Percentiles rank a stretch among this genome's conserved stretches.
phyloP scores from a whole-genome alignment of 2,329 filamentous ascomycete genomes.

The Ophiostoma perfectum region DNA sequence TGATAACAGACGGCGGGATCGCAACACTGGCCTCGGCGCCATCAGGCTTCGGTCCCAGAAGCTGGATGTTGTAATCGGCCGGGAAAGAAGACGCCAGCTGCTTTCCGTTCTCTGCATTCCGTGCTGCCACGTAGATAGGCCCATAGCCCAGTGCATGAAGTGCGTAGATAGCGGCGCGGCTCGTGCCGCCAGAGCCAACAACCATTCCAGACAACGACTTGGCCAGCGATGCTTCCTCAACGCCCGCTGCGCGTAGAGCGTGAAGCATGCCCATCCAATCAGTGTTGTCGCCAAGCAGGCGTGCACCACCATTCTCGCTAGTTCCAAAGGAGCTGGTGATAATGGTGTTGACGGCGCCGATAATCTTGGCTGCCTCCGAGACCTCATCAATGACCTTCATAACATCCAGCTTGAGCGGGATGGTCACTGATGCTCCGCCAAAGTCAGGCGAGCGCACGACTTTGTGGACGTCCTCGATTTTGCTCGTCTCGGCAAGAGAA shows the following conservation, averaged over 20 bases:
- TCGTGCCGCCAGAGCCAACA: slow-evolving; percentile 86
- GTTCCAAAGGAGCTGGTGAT: slow-evolving; percentile 51
- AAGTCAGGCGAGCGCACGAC: slow-evolving; percentile 69
- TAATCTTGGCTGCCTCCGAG: slow-evolving; percentile 69
- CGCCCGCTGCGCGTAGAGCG: slow-evolving; percentile 65
- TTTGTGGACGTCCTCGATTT: slow-evolving; percentile 53
- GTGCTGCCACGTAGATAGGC: slow-evolving; percentile 81
- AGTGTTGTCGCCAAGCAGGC: slow-evolving; percentile 82
- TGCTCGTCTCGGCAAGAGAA: slow-evolving; percentile 65
- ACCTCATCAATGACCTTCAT: slow-evolving; percentile 75
- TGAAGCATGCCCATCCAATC: slow-evolving; percentile 92
- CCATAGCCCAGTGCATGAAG: slow-evolving; percentile 76
- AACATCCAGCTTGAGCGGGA: slow-evolving; percentile 87
- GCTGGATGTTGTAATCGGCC: slow-evolving; percentile 60
- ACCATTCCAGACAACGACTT: slow-evolving; percentile 61
- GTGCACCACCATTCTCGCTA: slow-evolving; percentile 38
- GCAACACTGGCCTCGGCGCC: slow-evolving; percentile 42
- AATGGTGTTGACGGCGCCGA: slow-evolving; percentile 94
- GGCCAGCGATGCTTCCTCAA: slow-evolving; percentile 38
- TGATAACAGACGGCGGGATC: slow-evolving; percentile 61
- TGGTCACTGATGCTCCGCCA: slow-evolving; percentile 91
- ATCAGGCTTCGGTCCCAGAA: slow-evolving; percentile 47
- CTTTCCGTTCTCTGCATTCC: slow-evolving; percentile 63
- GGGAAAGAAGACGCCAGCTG: slow-evolving; percentile 69
- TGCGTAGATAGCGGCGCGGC: slow-evolving; percentile 84